Conservation (phyloP, 1,284 basidiomycete genomes). For the Chiua sp. region DNA sequence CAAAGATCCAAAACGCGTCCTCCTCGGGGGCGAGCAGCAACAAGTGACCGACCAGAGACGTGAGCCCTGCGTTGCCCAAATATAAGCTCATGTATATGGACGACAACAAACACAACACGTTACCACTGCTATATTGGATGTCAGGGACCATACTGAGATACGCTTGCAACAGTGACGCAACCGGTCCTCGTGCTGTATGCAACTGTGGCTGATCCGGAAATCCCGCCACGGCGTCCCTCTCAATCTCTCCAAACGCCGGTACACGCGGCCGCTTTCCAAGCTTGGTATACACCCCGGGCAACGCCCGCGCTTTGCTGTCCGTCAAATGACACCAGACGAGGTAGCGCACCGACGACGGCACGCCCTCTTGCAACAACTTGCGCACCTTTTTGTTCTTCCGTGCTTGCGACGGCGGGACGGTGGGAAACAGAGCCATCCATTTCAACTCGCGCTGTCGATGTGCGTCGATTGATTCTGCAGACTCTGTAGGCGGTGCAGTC, state of each 20-base stretch:
- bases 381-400: too few species aligned
- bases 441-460: too few species aligned
- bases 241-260: constrained; percentile 59
- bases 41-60: too few species aligned
- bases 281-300: constrained; percentile 74
- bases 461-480: too few species aligned
- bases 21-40: too few species aligned
- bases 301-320: constrained; percentile 71
- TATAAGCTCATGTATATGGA: constrained; percentile 35
- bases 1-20: too few species aligned
- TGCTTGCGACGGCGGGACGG: too few species aligned
- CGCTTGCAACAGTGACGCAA: constrained; percentile 72
- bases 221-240: constrained; percentile 59
- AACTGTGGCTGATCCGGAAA: constrained; percentile 62
- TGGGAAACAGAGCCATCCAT: too few species aligned
- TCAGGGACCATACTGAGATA: constrained; percentile 85
- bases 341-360: constrained; percentile 86
- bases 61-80: too few species aligned
- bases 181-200: constrained; percentile 55
- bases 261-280: constrained; percentile 65
- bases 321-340: constrained; percentile 86
- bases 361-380: too few species aligned
- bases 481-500: too few species aligned
- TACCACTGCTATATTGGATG: constrained; percentile 69
- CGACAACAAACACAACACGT: constrained; percentile 3